Conservation (phyloP, 768 basidiomycete genomes). For the Amanita jacksonii region DNA sequence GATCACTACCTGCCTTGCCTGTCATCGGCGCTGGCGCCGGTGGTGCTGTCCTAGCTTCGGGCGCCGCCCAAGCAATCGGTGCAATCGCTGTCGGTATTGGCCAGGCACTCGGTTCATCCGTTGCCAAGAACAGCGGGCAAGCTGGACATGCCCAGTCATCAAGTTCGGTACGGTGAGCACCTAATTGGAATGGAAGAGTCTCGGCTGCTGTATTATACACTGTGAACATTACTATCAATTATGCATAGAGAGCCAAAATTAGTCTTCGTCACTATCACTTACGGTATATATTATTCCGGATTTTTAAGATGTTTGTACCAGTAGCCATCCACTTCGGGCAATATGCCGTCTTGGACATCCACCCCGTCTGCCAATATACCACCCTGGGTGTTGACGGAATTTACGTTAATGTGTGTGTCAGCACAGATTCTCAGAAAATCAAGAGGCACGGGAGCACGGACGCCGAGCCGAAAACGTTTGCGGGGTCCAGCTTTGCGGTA, state of each 20-base stretch:
- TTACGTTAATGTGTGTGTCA: conserved; percentile 33
- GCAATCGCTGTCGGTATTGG: conserved; percentile 73
- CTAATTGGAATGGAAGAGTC: not conserved
- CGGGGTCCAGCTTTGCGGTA: conserved; percentile 33
- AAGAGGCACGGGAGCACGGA: conserved; percentile 48
- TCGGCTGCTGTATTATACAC: too few relatives aligned
- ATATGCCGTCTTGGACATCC: conserved; percentile 20
- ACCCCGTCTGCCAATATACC: conserved; percentile 39
- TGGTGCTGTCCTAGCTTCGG: conserved; percentile 62
- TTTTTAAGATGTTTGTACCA: conserved; percentile 15
- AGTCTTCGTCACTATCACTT: conserved; percentile 1
- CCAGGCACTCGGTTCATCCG: conserved; percentile 27
- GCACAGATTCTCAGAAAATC: conserved; percentile 46
- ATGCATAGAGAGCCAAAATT: conserved; percentile 3
- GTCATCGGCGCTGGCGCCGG: conserved; percentile 60
- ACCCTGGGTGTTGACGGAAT: conserved; percentile 26
- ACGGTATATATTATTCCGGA: conserved; percentile 7
- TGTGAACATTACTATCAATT: not conserved
- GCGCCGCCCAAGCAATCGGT: conserved; percentile 70
- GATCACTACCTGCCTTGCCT: conserved; percentile 64
- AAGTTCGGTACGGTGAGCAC: conserved; percentile 5
- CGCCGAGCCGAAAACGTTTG: conserved; percentile 40
- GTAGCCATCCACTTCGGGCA: conserved; percentile 29
- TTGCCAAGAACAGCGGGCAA: conserved; percentile 18
- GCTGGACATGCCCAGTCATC: conserved; percentile 17